Evolutionary conservation across 768 basidiomycete genomes (phyloP).

Genomic region (Boletus patriciae): DNA sequence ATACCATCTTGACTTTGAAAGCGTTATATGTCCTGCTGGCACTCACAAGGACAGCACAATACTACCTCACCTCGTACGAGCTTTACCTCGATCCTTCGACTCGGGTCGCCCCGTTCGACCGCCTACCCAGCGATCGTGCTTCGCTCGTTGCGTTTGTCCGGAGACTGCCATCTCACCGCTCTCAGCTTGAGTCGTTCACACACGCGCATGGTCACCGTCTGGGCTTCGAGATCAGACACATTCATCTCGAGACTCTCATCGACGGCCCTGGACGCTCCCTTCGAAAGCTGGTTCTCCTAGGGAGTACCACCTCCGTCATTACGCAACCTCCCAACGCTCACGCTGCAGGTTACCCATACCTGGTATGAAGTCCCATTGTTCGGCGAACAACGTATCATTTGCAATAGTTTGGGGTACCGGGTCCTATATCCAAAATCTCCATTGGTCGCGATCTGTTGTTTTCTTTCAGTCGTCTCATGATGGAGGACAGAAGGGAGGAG

Average conservation of each 20-base stretch:
- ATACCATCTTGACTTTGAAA: constrained; percentile 35
- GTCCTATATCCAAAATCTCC: constrained; percentile 8
- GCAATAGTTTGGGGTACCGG: constrained; percentile 32
- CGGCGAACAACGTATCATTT: constrained; percentile 35
- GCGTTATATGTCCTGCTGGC: constrained; percentile 36
- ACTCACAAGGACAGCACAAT: neutral
- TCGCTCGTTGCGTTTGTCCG: constrained; percentile 37
- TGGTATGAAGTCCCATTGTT: constrained; percentile 33
- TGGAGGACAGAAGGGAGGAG: constrained; percentile 23
- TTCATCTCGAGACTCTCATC: constrained; percentile 34
- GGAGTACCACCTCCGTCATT: constrained; percentile 30
- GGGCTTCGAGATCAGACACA: constrained; percentile 39
- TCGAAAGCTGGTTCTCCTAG: constrained; percentile 37
- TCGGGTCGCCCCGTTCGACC: constrained; percentile 30
- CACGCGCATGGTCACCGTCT: constrained; percentile 36
- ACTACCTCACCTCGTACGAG: constrained; percentile 32
- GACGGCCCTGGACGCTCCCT: constrained; percentile 20
- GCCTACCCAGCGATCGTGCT: constrained; percentile 24
- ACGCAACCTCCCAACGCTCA: constrained; percentile 30
- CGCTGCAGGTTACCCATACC: constrained; percentile 37
- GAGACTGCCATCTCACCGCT: constrained; percentile 28
- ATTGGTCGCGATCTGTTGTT: constrained; percentile 11
- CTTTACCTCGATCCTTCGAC: constrained; percentile 34
- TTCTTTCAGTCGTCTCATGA: constrained; percentile 23
- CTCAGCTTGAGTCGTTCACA: constrained; percentile 36